Evolutionary conservation across 2,329 filamentous ascomycete species (phyloP).

Genomic region (Chalara sp.): DNA sequence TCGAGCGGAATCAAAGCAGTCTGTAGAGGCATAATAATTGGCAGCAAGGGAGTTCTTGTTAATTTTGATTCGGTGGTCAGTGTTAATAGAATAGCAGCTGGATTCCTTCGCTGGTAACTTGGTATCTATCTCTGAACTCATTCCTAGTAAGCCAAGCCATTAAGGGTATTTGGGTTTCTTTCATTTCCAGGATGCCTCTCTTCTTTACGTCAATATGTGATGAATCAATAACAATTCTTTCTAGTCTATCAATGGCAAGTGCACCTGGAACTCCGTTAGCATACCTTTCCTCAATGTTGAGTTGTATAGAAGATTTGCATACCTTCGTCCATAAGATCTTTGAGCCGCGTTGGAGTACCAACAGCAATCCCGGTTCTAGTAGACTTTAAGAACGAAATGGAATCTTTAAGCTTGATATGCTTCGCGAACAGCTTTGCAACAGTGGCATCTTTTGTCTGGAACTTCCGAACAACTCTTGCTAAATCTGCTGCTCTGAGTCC

Average conservation of each 20-base stretch:
- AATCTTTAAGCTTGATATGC: conserved; percentile 91
- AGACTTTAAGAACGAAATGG: conserved; percentile 65
- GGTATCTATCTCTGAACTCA: conserved; percentile 67
- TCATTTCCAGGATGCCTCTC: conserved; percentile 89
- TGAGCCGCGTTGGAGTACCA: conserved; percentile 78
- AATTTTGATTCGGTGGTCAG: too few relatives aligned
- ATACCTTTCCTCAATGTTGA: not conserved
- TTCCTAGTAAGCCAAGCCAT: conserved; percentile 64
- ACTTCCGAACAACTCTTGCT: conserved; percentile 66
- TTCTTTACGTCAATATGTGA: conserved; percentile 95
- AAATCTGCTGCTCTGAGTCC: conserved; percentile 83
- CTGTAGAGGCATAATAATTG: too few relatives aligned
- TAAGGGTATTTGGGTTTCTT: conserved; percentile 79
- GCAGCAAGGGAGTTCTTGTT: too few relatives aligned
- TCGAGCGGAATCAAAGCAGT: too few relatives aligned
- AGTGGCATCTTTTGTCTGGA: conserved; percentile 69
- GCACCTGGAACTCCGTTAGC: conserved; percentile 42
- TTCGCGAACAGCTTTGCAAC: conserved; percentile 96
- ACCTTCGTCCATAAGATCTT: conserved; percentile 78
- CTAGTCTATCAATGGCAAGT: conserved; percentile 62
- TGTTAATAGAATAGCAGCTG: conserved; percentile 58
- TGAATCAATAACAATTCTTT: conserved; percentile 80
- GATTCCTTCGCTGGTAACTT: conserved; percentile 46
- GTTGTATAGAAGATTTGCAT: conserved; percentile 23
- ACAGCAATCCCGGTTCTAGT: conserved; percentile 77